These are phyloP conservation scores for Mycena metata DNA, from an alignment of 768 basidiomycete genomes.

Conservation along the genomic window DNA sequence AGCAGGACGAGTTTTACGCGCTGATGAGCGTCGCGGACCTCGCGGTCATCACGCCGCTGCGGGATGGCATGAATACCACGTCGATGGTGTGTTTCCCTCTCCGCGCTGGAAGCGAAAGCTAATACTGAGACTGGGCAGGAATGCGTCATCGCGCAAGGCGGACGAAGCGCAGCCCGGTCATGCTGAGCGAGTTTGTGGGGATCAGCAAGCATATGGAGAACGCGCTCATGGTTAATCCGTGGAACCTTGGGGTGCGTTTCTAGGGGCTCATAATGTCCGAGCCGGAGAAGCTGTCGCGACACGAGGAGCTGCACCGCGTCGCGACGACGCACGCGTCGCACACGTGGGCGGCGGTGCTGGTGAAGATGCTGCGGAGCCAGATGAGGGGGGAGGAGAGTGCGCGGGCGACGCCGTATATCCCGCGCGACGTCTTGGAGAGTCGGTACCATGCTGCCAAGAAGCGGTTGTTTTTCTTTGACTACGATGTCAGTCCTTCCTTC, in stretches of 20 bases:
- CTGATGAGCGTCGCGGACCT: conserved; percentile 93
- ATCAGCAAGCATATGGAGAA: conserved; percentile 93
- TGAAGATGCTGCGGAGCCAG: conserved; percentile 89
- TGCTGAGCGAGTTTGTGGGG: conserved; percentile 98
- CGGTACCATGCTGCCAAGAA: conserved; percentile 81
- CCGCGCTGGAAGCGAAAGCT: too few relatives aligned
- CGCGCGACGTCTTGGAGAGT: conserved; percentile 67
- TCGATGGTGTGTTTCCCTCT: conserved; percentile 66
- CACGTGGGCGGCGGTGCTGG: conserved; percentile 92
- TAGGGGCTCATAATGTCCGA: conserved; percentile 86
- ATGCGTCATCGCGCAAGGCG: conserved; percentile 93
- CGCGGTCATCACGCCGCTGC: conserved; percentile 93
- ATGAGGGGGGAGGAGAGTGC: conserved; percentile 85
- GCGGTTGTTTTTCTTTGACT: conserved; percentile 94
- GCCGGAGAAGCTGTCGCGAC: conserved; percentile 80
- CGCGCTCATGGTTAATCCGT: conserved; percentile 93
- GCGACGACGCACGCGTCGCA: conserved; percentile 96
- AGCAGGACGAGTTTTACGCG: conserved; percentile 98
- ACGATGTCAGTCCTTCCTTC: conserved; percentile 75
- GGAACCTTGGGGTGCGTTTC: conserved; percentile 87
- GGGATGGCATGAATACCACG: conserved; percentile 99
- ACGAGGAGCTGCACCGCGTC: conserved; percentile 81
- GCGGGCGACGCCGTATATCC: conserved; percentile 87
- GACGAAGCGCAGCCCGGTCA: conserved; percentile 87
- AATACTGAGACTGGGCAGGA: background rate